Evolutionary conservation across 805 yeast genomes (phyloP).

Genomic region (Maudiozyma serrabonitensis): DNA sequence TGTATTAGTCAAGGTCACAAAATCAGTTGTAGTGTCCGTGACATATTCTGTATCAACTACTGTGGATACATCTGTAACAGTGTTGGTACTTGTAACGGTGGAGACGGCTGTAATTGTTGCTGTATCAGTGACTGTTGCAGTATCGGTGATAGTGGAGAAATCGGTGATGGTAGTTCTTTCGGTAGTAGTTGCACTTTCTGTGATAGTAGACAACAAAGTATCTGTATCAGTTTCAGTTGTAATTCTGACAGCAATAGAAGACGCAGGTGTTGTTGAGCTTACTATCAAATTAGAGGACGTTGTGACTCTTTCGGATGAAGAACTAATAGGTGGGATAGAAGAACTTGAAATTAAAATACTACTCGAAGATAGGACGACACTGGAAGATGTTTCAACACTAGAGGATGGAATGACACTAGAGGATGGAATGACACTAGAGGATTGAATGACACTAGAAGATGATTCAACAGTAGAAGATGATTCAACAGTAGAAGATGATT

Average conservation of each 20-base stretch:
- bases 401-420: too few species aligned
- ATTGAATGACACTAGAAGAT: neutral
- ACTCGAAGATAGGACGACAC: too few species aligned
- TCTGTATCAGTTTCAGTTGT: neutral
- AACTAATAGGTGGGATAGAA: neutral
- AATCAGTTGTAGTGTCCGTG: neutral
- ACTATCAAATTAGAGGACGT: neutral
- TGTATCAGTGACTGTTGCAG: neutral
- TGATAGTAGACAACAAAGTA: neutral
- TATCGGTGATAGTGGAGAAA: neutral
- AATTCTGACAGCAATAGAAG: neutral
- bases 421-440: neutral
- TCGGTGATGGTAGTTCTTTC: neutral
- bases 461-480: neutral
- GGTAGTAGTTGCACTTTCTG: neutral
- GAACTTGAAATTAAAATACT: neutral
- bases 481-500: neutral
- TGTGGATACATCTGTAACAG: neutral
- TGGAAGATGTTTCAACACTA: too few species aligned
- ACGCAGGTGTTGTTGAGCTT: neutral
- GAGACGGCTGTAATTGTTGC: neutral
- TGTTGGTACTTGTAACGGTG: neutral
- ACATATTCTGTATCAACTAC: neutral
- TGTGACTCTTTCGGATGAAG: neutral
- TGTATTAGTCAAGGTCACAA: neutral